Percentiles rank a stretch among this genome's conserved stretches.
Evolutionary conservation across 495 filamentous ascomycete species (phyloP).

Genomic region (Xanthoparmelia taractica): DNA sequence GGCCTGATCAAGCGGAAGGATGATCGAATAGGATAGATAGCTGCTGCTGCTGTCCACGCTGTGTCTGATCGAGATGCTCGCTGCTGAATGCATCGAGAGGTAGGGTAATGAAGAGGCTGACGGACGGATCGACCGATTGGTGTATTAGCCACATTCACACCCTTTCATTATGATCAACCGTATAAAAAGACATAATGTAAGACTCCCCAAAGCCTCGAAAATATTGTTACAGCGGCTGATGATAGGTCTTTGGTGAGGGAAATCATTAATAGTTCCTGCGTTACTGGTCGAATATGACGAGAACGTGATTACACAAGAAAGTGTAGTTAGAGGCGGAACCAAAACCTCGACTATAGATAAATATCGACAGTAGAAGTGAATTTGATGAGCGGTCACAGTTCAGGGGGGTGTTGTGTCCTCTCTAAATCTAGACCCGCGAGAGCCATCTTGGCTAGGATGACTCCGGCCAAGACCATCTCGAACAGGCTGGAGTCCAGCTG

Average conservation of each 20-base stretch:
- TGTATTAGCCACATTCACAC: constrained; percentile 9
- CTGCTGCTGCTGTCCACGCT: background rate
- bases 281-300: constrained; percentile 7
- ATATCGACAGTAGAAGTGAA: constrained; percentile 21
- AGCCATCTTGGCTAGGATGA: constrained; percentile 48
- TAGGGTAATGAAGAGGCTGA: background rate
- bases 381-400: background rate
- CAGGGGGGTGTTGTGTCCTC: constrained; percentile 32
- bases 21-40: background rate
- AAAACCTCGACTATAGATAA: constrained; percentile 10
- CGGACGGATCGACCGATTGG: background rate
- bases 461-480: constrained; percentile 46
- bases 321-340: constrained; percentile 6
- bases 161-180: constrained; percentile 14
- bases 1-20: background rate
- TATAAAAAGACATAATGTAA: constrained; percentile 8
- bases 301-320: constrained; percentile 17
- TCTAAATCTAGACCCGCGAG: constrained; percentile 49
- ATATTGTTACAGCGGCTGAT: constrained; percentile 7
- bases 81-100: background rate
- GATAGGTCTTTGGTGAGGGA: constrained; percentile 5
- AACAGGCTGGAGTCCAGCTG: constrained; percentile 20
- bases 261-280: constrained; percentile 6
- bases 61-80: background rate
- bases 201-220: constrained; percentile 9